These are phyloP conservation scores for Rutstroemia sp. DNA, from an alignment of 2,329 filamentous ascomycete genomes.

Conservation along the genomic window DNA sequence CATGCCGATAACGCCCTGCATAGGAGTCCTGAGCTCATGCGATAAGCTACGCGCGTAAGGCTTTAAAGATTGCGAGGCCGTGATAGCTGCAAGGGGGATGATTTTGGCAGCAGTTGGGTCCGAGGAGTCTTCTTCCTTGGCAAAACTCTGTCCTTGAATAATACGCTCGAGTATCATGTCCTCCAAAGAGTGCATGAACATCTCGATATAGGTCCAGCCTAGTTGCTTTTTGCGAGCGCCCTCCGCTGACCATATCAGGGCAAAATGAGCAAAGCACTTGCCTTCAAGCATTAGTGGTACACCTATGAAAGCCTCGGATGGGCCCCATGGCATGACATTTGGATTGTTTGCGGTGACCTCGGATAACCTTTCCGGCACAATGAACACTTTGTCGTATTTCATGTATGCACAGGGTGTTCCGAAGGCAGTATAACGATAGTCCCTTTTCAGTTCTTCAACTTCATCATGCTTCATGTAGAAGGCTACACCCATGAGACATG, in stretches of 20 bases:
- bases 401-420: slow-evolving; percentile 58
- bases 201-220: slow-evolving; percentile 60
- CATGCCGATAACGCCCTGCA: slow-evolving; percentile 73
- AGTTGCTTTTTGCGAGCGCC: slow-evolving; percentile 48
- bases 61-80: slow-evolving; percentile 57
- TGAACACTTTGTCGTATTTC: slow-evolving; percentile 64
- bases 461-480: slow-evolving; percentile 59
- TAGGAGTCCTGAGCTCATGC: slow-evolving; percentile 64
- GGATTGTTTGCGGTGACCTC: slow-evolving; percentile 54
- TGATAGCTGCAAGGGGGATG: slow-evolving; percentile 47
- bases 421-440: slow-evolving; percentile 58
- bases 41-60: slow-evolving; percentile 67
- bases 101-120: slow-evolving; percentile 32
- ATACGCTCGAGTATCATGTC: slow-evolving; percentile 56
- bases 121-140: slow-evolving; percentile 25
- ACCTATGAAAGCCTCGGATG: slow-evolving; percentile 59
- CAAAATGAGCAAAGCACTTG: slow-evolving; percentile 63
- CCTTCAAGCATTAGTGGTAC: slow-evolving; percentile 57
- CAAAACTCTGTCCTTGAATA: slow-evolving; percentile 43
- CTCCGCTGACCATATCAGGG: slow-evolving; percentile 62
- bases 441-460: slow-evolving; percentile 44
- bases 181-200: slow-evolving; percentile 61
- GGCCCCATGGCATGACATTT: slow-evolving; percentile 46
- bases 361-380: slow-evolving; percentile 55
- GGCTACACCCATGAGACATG: slow-evolving; percentile 56